Evolutionary conservation across 495 filamentous ascomycete genomes (phyloP), one percentile per base, ranked within the genome.

Genomic region (Clavariopsis aquatica): DNA sequence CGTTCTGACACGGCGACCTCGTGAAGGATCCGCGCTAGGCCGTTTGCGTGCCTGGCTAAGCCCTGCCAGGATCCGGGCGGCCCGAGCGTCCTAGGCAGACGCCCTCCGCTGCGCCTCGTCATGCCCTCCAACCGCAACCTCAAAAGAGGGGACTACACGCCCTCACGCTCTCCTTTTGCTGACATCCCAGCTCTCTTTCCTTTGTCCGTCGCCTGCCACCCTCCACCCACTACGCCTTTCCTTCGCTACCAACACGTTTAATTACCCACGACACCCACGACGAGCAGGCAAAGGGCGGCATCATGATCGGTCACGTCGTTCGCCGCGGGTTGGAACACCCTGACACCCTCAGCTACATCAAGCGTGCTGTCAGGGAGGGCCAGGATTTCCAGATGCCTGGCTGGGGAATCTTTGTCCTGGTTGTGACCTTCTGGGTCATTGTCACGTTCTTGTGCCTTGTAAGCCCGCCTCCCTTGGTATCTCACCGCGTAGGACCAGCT

Each of bases 391-490:
- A 70, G 58, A 46, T 70, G 17, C 62, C 67, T 1, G 58, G 23
- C 7, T 63, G 62, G 67, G 68, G 64, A 8, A 15, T 43, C 10
- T 52, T 36, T 19, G 1, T 67, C 7, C 24, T 76, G 55, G 54
- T 47, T 38, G 36, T 66, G 41, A 71, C 70, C 36, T 57, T 56
- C 41, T 31, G 73, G 52, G 15, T 71, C 24, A 63, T 71, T 57
- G 26, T 65, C 28, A 6, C 71, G 49, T 26, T 72, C 26, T 12
- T 73, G 24, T 56, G 64, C 23, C 70, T 73, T 26, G 70, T 70
- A 73, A 27, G 68, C 60, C 19, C 26, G n/a, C 45, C 43, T 20
- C 20, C 19, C 2, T 12, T 28, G 57, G 49, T 19, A 20, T 17
- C 38, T n/a, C 38, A 12, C 38, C 3, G 38, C 15, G 9, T 17